Percentiles rank a stretch among this genome's conserved stretches.
phyloP scores from a whole-genome alignment of 1,139 yeast genomes.

The Geotrichum candidum region DNA sequence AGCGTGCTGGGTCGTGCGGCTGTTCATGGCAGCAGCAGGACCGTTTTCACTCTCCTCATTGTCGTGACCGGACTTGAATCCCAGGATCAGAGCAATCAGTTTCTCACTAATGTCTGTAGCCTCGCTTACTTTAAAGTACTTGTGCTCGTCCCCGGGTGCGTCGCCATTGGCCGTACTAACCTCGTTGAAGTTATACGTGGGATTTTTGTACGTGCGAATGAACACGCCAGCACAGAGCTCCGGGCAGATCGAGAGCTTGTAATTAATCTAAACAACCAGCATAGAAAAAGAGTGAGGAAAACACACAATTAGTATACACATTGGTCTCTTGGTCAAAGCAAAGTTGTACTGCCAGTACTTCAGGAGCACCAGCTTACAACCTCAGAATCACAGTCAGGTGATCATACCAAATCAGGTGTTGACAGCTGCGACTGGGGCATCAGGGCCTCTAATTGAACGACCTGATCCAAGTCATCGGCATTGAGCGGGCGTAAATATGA shows the following conservation, averaged over 20 bases:
- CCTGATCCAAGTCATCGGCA: slow-evolving; percentile 21
- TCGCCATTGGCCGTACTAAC: slow-evolving; percentile 23
- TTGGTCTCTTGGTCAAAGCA: background rate
- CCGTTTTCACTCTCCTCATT: slow-evolving; percentile 26
- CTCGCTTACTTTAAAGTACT: slow-evolving; percentile 16
- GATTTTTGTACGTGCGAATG: slow-evolving; percentile 51
- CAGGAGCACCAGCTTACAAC: background rate
- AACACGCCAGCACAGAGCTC: slow-evolving; percentile 87
- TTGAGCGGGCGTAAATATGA: slow-evolving; percentile 5
- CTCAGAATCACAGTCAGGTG: background rate
- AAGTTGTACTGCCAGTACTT: background rate
- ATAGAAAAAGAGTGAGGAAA: background rate
- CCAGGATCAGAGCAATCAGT: slow-evolving; percentile 77
- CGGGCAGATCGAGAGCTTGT: slow-evolving; percentile 76
- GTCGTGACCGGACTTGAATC: slow-evolving; percentile 59
- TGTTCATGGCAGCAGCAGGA: slow-evolving; percentile 53
- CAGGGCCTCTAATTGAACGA: slow-evolving; percentile 5
- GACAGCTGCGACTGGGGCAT: background rate
- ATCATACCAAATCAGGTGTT: background rate
- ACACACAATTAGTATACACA: background rate
- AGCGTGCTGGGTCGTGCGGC: slow-evolving; percentile 47
- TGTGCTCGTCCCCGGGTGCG: background rate
- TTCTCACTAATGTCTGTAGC: slow-evolving; percentile 45
- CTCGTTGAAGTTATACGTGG: slow-evolving; percentile 9
- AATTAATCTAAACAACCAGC: slow-evolving; percentile 34